Percentiles rank a stretch among this genome's conserved stretches.
Conservation (phyloP, 495 filamentous ascomycete species). For the Hyphodiscus hymeniophilus region DNA sequence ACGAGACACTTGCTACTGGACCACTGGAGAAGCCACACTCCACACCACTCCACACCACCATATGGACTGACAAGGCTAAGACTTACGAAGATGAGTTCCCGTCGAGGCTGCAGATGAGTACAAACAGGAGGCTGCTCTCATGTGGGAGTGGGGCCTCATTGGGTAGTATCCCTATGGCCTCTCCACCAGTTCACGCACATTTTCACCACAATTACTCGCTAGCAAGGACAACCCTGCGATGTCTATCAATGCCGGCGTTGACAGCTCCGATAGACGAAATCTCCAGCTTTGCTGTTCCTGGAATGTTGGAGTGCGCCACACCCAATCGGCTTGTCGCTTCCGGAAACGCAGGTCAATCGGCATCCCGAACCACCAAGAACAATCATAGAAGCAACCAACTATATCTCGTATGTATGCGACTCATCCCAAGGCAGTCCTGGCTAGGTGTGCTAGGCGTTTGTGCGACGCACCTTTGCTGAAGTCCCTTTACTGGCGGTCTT, state of each 20-base stretch:
- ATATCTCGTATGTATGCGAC: background rate
- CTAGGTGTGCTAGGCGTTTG: too few species aligned
- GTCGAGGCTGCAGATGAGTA: constrained; percentile 18
- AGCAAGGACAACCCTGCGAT: constrained; percentile 4
- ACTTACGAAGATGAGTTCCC: constrained; percentile 12
- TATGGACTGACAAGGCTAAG: background rate
- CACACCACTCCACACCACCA: constrained; percentile 2
- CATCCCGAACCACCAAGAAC: background rate
- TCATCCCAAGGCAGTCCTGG: background rate
- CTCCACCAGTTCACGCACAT: constrained; percentile 21
- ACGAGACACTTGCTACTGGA: background rate
- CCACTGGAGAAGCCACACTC: too few species aligned
- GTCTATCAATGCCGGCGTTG: constrained; percentile 8
- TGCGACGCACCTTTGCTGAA: too few species aligned
- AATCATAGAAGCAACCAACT: background rate
- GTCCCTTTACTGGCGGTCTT: background rate
- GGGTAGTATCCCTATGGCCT: background rate
- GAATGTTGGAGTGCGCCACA: constrained; percentile 9
- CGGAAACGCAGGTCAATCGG: background rate
- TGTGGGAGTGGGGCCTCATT: constrained; percentile 1
- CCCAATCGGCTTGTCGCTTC: background rate
- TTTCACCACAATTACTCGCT: constrained; percentile 6
- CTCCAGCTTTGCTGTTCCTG: constrained; percentile 2
- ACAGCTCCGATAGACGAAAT: constrained; percentile 4
- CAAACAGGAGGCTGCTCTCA: constrained; percentile 16